Conservation (phyloP, 139 green algal genomes). For the Coccomyxa sp. region DNA sequence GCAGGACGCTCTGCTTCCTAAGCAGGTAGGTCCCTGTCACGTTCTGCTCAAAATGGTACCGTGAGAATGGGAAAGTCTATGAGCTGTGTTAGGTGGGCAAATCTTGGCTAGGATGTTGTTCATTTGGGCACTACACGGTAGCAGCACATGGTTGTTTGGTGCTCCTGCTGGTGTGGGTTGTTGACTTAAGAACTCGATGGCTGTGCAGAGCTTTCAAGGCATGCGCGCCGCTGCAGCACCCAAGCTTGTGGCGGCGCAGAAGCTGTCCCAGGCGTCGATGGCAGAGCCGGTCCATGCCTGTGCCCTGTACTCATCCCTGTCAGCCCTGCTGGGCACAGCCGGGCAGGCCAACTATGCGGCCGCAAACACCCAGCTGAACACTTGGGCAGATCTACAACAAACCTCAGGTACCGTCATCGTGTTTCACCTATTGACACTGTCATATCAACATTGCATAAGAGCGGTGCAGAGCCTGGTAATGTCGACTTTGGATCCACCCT, state of each 20-base stretch:
- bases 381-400: slow-evolving; percentile 1
- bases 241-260: slow-evolving; percentile 25
- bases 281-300: slow-evolving; percentile 46
- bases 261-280: slow-evolving; percentile 3
- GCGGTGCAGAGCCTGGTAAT: too few relatives aligned
- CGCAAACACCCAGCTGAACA: slow-evolving; percentile 45
- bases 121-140: too few relatives aligned
- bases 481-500: too few relatives aligned
- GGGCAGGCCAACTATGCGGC: slow-evolving; percentile 66
- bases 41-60: too few relatives aligned
- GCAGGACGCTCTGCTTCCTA: slow-evolving; percentile 38
- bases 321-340: slow-evolving; percentile 36
- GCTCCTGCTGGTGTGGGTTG: too few relatives aligned
- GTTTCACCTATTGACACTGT: not conserved
- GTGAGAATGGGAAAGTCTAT: too few relatives aligned
- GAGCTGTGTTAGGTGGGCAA: too few relatives aligned
- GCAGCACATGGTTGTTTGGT: too few relatives aligned
- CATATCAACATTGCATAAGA: slow-evolving; percentile 2
- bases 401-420: not conserved
- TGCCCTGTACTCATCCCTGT: slow-evolving; percentile 49
- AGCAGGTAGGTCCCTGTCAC: slow-evolving; percentile 27
- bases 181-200: too few relatives aligned
- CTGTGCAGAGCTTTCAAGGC: too few relatives aligned
- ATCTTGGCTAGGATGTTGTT: too few relatives aligned
- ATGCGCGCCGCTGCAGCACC: slow-evolving; percentile 30